Percentiles rank a stretch among this genome's conserved stretches.
These are phyloP conservation scores for Elsinoe batatas DNA, from an alignment of 2,329 filamentous ascomycete genomes.

Conservation along the genomic window DNA sequence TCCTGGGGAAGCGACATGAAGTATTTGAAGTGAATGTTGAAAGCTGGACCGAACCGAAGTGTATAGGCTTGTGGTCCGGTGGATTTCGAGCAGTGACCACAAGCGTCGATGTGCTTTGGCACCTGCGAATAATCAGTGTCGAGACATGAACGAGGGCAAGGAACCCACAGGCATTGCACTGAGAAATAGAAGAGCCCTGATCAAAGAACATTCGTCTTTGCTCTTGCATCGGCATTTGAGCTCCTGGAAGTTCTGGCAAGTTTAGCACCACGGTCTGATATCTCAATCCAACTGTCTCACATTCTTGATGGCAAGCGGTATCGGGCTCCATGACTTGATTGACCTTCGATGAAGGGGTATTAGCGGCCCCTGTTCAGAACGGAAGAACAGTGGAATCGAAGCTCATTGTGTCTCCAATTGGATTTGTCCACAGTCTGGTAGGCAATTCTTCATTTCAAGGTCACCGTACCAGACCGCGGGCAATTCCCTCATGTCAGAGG, in stretches of 20 bases:
- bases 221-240: background rate
- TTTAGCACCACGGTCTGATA: too few species aligned
- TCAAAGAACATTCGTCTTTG: background rate
- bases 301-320: background rate
- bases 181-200: background rate
- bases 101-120: background rate
- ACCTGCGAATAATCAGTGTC: background rate
- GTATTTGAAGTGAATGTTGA: background rate
- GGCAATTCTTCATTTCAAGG: background rate
- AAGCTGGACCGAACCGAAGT: background rate
- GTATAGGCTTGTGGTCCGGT: background rate
- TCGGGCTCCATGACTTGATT: background rate
- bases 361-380: background rate
- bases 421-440: background rate
- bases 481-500: background rate
- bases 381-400: background rate
- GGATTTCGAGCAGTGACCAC: background rate
- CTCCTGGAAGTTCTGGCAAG: too few species aligned
- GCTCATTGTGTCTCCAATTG: background rate
- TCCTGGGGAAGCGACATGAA: background rate
- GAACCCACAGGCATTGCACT: background rate
- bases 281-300: background rate
- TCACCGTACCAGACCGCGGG: background rate
- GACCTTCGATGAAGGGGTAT: background rate
- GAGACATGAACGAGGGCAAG: too few species aligned